A percentile compares a stretch with the other conserved stretches of the same genome.
These are phyloP conservation scores for Symbiodinium natans DNA, from an alignment of 73 alveolate species.

Conservation along the genomic window DNA sequence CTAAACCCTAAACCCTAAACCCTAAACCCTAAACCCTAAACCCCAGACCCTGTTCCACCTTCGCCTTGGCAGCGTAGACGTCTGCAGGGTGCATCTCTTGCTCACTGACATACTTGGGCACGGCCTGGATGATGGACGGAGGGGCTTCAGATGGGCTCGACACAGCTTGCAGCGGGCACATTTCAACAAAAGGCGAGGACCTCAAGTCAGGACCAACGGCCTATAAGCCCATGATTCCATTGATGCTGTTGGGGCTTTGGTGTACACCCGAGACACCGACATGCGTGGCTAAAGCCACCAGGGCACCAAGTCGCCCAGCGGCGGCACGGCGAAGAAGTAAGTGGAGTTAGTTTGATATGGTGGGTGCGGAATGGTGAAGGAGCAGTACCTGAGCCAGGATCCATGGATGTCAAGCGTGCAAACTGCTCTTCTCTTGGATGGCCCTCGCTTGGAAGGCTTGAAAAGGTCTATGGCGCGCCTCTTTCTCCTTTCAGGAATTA, in stretches of 20 bases:
- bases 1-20: no score
- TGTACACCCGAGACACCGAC: no score
- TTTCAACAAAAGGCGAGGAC: no score
- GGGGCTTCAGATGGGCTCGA: no score
- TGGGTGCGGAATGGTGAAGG: constrained; percentile 8
- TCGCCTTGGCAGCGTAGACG: background rate
- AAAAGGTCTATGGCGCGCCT: no score
- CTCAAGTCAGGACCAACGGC: no score
- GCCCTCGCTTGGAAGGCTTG: no score
- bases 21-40: no score
- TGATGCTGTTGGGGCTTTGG: no score
- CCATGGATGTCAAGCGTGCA: background rate
- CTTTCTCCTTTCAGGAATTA: no score
- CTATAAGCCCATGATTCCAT: background rate
- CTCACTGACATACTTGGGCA: background rate
- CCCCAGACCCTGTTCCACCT: background rate
- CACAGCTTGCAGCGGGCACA: no score
- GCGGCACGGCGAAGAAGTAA: constrained; percentile 11
- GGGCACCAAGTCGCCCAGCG: background rate
- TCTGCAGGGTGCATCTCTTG: background rate
- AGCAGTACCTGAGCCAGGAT: background rate
- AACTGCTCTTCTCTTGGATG: background rate
- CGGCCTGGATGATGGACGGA: background rate
- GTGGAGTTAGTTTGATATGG: constrained; percentile 7
- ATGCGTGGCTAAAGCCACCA: no score